These are phyloP conservation scores for Tetracentron sinense DNA, from an alignment of 164 flowering plant genomes.

Conservation along the genomic window DNA sequence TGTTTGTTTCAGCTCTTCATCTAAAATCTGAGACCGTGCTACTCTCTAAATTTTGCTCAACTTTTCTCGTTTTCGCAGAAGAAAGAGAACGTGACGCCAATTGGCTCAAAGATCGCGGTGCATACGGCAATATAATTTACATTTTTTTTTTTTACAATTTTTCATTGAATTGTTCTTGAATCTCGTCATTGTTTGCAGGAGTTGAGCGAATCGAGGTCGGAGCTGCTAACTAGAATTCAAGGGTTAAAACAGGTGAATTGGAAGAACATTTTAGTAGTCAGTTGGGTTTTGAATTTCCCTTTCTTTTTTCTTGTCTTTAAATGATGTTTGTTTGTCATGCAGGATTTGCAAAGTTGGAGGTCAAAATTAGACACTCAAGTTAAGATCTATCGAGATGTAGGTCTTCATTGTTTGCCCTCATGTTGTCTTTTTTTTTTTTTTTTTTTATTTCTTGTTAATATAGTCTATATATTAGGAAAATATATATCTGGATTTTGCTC, in stretches of 20 bases:
- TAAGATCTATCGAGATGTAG: conserved; percentile 68
- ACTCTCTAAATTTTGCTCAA: background rate
- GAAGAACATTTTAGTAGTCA: background rate
- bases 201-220: conserved; percentile 68
- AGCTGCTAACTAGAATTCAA: conserved; percentile 69
- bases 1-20: conserved; percentile 8
- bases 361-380: conserved; percentile 84
- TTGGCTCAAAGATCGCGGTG: conserved; percentile 56
- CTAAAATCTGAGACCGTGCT: conserved; percentile 13
- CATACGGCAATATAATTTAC: background rate
- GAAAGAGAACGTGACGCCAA: conserved; percentile 53
- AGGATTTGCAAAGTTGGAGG: conserved; percentile 93
- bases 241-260: conserved; percentile 65
- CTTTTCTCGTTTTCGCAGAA: conserved; percentile 34
- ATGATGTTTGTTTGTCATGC: background rate
- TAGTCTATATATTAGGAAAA: background rate
- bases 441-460: background rate
- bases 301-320: background rate
- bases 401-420: conserved; percentile 17
- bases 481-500: too few species aligned
- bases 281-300: background rate
- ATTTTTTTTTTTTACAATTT: background rate
- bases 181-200: conserved; percentile 30
- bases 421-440: background rate
- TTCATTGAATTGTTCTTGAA: background rate